Evolutionary conservation across 2,329 filamentous ascomycete species (phyloP), one percentile per base, ranked within the genome.

Genomic region (Metarhizium sp.): DNA sequence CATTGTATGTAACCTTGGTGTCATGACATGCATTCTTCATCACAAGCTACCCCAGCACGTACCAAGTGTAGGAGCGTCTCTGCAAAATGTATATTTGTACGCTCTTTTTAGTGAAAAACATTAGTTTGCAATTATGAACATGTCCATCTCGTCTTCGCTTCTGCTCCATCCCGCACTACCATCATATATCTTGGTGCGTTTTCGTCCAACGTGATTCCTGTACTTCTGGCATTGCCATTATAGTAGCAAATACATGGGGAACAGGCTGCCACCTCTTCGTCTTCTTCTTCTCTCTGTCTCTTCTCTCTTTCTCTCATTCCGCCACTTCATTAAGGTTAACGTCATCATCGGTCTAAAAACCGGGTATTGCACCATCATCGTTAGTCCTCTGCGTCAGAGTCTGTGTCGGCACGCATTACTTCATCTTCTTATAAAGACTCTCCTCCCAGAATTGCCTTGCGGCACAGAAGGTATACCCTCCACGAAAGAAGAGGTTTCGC

Each of bases 351-450:
- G 50, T 43, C 51, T 52, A 38, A 36, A 25, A 47, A 20, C 51
- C 29, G 42, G 11, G 30, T 45, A 29, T n/a, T 18, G 18, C 20
- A 6, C 40, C 38, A 7, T 29, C 40, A 8, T 34, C 50, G 11
- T n/a, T 52, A 8, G n/a, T 46, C 42, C 11, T 52, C 40, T 52
- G 30, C 43, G 30, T 18, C 16, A 36, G 50, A 42, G 36, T 38
- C 32, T 20, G 3, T n/a, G 20, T 25, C 42, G 42, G 42, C 42
- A 45, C 42, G 42, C 42, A 45, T 45, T 25, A 20, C 18, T 10
- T 45, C 42, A 45, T 52, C 51, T 36, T 52, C 51, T 52, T n/a
- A 52, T 47, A 46, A 46, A 36, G 50, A 45, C 50, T 38, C 20
- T 20, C 14, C 16, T 20, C 14, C 42, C 30, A 11, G 6, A 10